phyloP scores from a whole-genome alignment of 108 stramenopile genomes.

The Hondaea fermentalgiana region DNA sequence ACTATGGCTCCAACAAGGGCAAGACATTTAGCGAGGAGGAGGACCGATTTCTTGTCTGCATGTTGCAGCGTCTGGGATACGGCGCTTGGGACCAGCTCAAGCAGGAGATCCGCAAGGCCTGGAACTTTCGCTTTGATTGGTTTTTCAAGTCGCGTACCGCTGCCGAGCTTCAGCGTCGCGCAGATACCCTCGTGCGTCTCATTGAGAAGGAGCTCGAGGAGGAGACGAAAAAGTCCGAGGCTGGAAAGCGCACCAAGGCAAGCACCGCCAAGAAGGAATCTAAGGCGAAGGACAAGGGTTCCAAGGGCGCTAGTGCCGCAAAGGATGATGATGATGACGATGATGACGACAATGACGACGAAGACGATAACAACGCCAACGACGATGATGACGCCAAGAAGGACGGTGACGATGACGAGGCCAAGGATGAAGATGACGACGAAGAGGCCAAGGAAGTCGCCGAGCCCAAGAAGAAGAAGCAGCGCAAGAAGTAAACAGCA shows the following conservation, averaged over 20 bases:
- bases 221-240: conserved; percentile 10
- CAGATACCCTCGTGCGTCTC: conserved; percentile 53
- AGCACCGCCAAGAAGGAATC: not conserved
- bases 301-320: too few relatives aligned
- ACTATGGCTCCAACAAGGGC: conserved; percentile 63
- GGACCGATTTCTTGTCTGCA: conserved; percentile 84
- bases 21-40: conserved; percentile 80
- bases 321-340: not conserved
- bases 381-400: not conserved
- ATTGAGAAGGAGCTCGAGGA: conserved; percentile 47
- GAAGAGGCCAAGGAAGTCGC: not conserved
- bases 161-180: conserved; percentile 80
- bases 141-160: conserved; percentile 91
- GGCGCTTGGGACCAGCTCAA: conserved; percentile 78
- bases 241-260: not conserved
- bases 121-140: conserved; percentile 96
- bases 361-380: not conserved
- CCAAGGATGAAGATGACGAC: not conserved
- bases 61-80: conserved; percentile 91
- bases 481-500: not conserved
- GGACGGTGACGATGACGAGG: not conserved
- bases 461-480: not conserved
- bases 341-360: not conserved
- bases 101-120: conserved; percentile 79
- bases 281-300: not conserved